Percentiles rank a stretch among this genome's conserved stretches.
Conservation (phyloP, 208 protist species). For the Trichomonas gallinae region DNA sequence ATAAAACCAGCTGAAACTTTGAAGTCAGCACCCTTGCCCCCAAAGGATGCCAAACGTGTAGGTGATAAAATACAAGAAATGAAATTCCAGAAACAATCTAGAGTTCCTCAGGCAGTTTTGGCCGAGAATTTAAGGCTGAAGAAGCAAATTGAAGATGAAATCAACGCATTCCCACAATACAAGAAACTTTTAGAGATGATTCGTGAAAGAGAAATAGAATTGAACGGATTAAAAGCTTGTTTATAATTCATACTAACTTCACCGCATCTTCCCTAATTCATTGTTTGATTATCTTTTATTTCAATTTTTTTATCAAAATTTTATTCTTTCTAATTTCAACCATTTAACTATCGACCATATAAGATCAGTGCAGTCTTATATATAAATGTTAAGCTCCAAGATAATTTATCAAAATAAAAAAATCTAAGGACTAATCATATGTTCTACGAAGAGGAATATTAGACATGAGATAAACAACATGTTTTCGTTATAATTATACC, state of each 20-base stretch:
- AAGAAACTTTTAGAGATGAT: neutral
- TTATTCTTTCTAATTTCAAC: no score
- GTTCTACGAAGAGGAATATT: no score
- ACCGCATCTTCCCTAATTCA: no score
- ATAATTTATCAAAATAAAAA: no score
- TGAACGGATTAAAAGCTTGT: neutral
- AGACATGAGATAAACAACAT: no score
- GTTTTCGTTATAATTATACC: no score
- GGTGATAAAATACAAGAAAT: neutral
- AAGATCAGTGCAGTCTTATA: no score
- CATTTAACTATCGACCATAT: no score
- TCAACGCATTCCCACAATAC: neutral
- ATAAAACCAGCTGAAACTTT: neutral
- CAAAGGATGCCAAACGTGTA: neutral
- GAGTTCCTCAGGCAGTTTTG: neutral
- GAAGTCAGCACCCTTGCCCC: neutral
- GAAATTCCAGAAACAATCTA: neutral
- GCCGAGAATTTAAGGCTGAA: neutral
- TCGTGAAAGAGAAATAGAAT: neutral
- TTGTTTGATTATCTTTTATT: no score
- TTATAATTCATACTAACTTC: neutral
- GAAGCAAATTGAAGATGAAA: neutral
- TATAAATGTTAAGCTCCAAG: no score
- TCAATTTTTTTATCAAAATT: no score
- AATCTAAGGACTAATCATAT: no score